Conservation (phyloP, 345 rosid genomes). For the Aquilaria malaccensis region DNA sequence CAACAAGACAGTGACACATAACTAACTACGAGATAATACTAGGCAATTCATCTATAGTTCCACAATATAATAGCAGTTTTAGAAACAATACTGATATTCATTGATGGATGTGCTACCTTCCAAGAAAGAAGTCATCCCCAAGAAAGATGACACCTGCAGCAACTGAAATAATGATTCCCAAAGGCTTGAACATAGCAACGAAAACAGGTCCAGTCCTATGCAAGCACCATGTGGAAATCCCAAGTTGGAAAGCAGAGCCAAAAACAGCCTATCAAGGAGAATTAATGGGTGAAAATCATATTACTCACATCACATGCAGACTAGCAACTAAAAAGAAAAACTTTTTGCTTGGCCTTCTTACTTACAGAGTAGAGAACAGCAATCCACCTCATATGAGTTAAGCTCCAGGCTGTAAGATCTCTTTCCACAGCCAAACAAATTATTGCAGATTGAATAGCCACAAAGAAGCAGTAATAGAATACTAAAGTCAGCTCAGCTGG, state of each 20-base stretch:
- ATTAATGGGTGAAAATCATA: neutral
- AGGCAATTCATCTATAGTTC: no score
- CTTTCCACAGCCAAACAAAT: slow-evolving; percentile 27
- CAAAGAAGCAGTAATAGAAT: slow-evolving; percentile 43
- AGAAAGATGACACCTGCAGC: slow-evolving; percentile 35
- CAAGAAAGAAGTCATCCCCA: slow-evolving; percentile 49
- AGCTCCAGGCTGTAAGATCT: slow-evolving; percentile 35
- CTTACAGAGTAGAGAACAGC: slow-evolving; percentile 39
- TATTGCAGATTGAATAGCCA: slow-evolving; percentile 40
- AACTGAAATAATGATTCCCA: slow-evolving; percentile 49
- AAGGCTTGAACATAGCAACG: slow-evolving; percentile 63
- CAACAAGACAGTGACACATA: no score
- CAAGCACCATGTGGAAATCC: slow-evolving; percentile 53
- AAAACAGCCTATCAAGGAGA: slow-evolving; percentile 23
- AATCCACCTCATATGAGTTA: slow-evolving; percentile 22
- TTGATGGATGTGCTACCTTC: slow-evolving; percentile 29
- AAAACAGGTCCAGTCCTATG: slow-evolving; percentile 57
- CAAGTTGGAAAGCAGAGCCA: slow-evolving; percentile 59
- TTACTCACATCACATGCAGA: neutral
- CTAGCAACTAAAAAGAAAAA: neutral
- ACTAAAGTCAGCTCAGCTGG: slow-evolving; percentile 37
- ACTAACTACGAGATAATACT: no score
- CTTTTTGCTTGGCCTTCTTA: neutral
- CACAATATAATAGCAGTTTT: no score
- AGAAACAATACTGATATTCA: neutral